phyloP scores from a whole-genome alignment of 73 alveolate genomes.

The Tetrahymena thermophila region DNA sequence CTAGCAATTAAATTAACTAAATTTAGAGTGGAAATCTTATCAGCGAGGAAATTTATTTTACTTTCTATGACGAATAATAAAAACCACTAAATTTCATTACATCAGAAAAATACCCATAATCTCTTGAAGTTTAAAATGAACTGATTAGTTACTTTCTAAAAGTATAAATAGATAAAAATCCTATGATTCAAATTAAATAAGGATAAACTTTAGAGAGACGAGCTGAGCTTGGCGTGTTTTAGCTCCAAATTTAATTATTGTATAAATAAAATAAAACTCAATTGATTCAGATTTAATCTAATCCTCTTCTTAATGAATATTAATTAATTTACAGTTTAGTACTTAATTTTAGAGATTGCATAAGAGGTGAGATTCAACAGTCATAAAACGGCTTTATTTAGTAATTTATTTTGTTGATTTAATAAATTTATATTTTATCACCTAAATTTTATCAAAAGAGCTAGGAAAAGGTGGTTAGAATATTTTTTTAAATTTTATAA shows the following conservation, averaged over 20 bases:
- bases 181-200: not conserved
- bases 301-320: not conserved
- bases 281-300: not conserved
- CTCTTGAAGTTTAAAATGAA: not conserved
- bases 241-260: not conserved
- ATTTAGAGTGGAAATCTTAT: not conserved
- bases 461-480: no score
- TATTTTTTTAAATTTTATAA: no score
- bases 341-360: not conserved
- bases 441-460: no score
- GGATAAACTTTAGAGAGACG: not conserved
- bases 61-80: not conserved
- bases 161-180: not conserved
- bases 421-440: not conserved
- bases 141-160: not conserved
- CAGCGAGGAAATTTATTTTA: not conserved
- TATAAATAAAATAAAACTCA: not conserved
- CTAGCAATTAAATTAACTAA: not conserved
- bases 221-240: not conserved
- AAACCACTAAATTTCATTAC: not conserved
- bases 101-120: not conserved
- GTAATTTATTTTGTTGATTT: not conserved
- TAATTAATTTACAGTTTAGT: not conserved
- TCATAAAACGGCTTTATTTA: not conserved
- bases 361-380: not conserved